Evolutionary conservation across 2,329 filamentous ascomycete genomes (phyloP).

Genomic region (Cladosporium sp.): DNA sequence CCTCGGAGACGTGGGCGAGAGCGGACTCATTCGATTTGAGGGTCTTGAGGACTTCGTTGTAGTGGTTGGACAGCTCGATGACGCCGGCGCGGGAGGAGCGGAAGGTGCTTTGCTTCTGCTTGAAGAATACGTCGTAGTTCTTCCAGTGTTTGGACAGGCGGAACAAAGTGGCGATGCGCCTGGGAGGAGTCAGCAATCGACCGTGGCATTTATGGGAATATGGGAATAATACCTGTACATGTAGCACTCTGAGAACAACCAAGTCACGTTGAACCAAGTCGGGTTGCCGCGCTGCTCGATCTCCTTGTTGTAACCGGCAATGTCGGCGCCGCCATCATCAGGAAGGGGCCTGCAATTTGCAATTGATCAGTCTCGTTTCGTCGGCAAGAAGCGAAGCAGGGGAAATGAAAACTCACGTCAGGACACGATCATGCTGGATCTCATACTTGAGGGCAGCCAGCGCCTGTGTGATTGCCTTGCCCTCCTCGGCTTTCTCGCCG

Average conservation of each 20-base stretch:
- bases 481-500: conserved; percentile 64
- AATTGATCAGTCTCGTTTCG: conserved; percentile 1
- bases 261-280: conserved; percentile 77
- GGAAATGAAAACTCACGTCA: conserved; percentile 53
- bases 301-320: conserved; percentile 79
- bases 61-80: conserved; percentile 71
- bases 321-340: conserved; percentile 71
- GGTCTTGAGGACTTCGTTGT: conserved; percentile 65
- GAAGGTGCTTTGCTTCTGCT: conserved; percentile 88
- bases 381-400: not conserved
- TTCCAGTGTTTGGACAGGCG: conserved; percentile 75
- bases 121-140: conserved; percentile 78
- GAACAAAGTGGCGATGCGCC: conserved; percentile 77
- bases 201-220: not conserved
- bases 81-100: conserved; percentile 83
- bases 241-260: conserved; percentile 93
- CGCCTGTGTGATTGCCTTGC: conserved; percentile 75
- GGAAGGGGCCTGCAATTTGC: conserved; percentile 54
- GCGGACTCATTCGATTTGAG: conserved; percentile 49
- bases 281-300: conserved; percentile 65
- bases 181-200: conserved; percentile 32
- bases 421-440: conserved; percentile 75
- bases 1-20: conserved; percentile 38
- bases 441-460: conserved; percentile 88
- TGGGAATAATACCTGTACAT: conserved; percentile 63